phyloP scores from a whole-genome alignment of 257 asterid species.

The Euphrasia confusa region DNA sequence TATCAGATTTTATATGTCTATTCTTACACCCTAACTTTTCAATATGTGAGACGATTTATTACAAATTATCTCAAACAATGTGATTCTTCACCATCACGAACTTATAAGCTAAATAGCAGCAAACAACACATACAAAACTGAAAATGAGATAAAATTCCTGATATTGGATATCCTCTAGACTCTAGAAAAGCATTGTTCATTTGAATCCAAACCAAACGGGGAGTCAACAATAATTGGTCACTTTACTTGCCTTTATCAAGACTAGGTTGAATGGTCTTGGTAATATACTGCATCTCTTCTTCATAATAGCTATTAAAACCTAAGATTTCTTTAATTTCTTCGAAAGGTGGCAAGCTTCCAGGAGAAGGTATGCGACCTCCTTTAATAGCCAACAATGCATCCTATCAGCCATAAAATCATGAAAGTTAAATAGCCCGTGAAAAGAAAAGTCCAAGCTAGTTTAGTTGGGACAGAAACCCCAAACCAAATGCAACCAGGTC shows the following conservation, averaged over 20 bases:
- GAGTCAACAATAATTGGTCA: not conserved
- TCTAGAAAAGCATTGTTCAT: slow-evolving; percentile 5
- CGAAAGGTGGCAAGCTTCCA: slow-evolving; percentile 91
- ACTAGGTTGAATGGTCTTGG: slow-evolving; percentile 36
- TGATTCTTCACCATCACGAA: slow-evolving; percentile 17
- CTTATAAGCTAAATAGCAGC: not conserved
- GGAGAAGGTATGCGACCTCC: slow-evolving; percentile 93
- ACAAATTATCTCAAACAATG: slow-evolving; percentile 6
- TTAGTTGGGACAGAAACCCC: not conserved
- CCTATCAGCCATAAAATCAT: slow-evolving; percentile 43
- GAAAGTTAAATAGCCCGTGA: slow-evolving; percentile 4
- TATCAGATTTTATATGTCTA: not conserved
- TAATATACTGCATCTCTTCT: slow-evolving; percentile 61
- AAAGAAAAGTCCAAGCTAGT: slow-evolving; percentile 6
- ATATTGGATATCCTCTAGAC: slow-evolving; percentile 5
- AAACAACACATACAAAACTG: not conserved
- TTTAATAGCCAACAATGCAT: slow-evolving; percentile 70
- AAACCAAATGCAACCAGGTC: slow-evolving; percentile 9
- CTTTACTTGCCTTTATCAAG: slow-evolving; percentile 43
- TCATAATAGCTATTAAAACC: slow-evolving; percentile 77
- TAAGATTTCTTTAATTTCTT: slow-evolving; percentile 77
- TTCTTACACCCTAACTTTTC: slow-evolving; percentile 12
- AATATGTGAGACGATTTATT: slow-evolving; percentile 3
- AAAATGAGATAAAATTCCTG: slow-evolving; percentile 14
- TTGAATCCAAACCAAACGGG: not conserved